Percentiles rank a stretch among this genome's conserved stretches.
phyloP scores from a whole-genome alignment of 2,329 filamentous ascomycete species.

The Rhynchosporium secalis region DNA sequence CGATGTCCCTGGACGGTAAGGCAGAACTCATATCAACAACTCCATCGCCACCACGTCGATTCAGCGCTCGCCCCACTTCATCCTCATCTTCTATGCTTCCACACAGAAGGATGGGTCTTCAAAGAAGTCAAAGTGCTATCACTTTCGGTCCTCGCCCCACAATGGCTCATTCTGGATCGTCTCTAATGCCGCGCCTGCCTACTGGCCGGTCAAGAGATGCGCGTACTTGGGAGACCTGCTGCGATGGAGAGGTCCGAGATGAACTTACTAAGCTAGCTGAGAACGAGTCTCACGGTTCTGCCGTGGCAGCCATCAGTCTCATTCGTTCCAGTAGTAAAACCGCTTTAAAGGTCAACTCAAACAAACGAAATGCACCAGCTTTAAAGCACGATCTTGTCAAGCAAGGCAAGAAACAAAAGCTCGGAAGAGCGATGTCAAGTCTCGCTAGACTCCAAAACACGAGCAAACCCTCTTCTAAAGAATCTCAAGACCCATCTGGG shows the following conservation, averaged over 20 bases:
- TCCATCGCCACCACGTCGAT: constrained; percentile 62
- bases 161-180: constrained; percentile 43
- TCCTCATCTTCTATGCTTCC: constrained; percentile 46
- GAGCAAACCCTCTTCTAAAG: constrained; percentile 33
- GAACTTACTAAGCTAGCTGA: constrained; percentile 80
- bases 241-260: constrained; percentile 76
- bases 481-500: constrained; percentile 28
- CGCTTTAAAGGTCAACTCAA: constrained; percentile 52
- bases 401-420: constrained; percentile 59
- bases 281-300: constrained; percentile 76
- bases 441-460: constrained; percentile 58
- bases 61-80: constrained; percentile 49
- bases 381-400: constrained; percentile 39
- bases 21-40: constrained; percentile 77
- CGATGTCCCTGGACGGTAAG: constrained; percentile 84
- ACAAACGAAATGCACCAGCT: constrained; percentile 62
- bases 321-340: constrained; percentile 69
- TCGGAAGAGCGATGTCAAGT: constrained; percentile 62
- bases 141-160: constrained; percentile 58
- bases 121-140: constrained; percentile 71
- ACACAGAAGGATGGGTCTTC: constrained; percentile 52
- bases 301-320: constrained; percentile 77
- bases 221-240: constrained; percentile 81
- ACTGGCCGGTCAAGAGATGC: constrained; percentile 83
- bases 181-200: constrained; percentile 51